Conservation (phyloP, 2,329 filamentous ascomycete genomes). For the Aureobasidium leucospermi region DNA sequence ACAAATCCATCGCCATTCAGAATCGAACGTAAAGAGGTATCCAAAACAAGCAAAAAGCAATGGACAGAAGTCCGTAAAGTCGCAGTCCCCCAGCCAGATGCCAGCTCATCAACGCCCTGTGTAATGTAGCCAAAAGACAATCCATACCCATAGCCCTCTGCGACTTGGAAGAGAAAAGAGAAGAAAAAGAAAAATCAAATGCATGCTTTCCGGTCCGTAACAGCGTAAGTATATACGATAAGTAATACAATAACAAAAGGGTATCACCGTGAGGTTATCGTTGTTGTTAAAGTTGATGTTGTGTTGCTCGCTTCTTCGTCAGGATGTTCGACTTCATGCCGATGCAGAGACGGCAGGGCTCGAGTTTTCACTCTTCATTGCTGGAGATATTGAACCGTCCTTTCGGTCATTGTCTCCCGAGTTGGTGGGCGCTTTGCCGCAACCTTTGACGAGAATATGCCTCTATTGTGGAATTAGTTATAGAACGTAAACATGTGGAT, state of each 20-base stretch:
- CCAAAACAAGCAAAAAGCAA: slow-evolving; percentile 3
- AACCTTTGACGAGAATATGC: slow-evolving; percentile 62
- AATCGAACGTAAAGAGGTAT: slow-evolving; percentile 3
- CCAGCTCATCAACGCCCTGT: slow-evolving; percentile 4
- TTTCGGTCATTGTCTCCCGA: slow-evolving; percentile 29
- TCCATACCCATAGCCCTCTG: neutral
- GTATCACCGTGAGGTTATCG: slow-evolving; percentile 15
- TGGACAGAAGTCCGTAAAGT: neutral
- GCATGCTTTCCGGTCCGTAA: slow-evolving; percentile 13
- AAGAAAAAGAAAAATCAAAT: slow-evolving; percentile 2
- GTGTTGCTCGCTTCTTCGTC: neutral
- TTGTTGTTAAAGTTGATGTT: neutral
- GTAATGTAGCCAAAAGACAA: neutral
- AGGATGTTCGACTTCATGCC: slow-evolving; percentile 15
- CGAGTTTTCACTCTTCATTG: slow-evolving; percentile 26
- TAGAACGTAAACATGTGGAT: neutral
- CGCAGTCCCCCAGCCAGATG: neutral
- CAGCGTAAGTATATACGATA: slow-evolving; percentile 14
- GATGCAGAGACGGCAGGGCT: slow-evolving; percentile 25
- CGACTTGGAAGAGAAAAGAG: neutral
- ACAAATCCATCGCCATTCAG: neutral
- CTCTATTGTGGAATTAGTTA: slow-evolving; percentile 37
- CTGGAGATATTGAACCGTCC: slow-evolving; percentile 29
- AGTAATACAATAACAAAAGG: slow-evolving; percentile 16
- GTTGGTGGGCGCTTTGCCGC: slow-evolving; percentile 45